These are phyloP conservation scores for Camellia sinensis DNA, from an alignment of 148 eudicot species.

Conservation along the genomic window DNA sequence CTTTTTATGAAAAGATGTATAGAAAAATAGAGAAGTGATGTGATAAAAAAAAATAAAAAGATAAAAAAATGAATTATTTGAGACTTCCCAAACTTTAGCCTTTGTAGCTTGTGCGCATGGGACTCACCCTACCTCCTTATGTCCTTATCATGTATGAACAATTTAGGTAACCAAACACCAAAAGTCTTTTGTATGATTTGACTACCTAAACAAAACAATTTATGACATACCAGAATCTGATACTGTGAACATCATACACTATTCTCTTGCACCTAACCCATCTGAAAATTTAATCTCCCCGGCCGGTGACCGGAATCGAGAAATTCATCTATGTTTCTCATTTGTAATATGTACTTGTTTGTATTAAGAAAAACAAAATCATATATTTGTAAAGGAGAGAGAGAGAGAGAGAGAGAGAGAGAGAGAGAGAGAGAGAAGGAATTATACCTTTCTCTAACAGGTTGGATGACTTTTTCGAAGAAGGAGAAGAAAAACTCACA, in stretches of 20 bases:
- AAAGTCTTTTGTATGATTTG: neutral
- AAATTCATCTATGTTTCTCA: neutral
- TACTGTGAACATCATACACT: too few relatives aligned
- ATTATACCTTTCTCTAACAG: too few relatives aligned
- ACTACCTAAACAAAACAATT: neutral
- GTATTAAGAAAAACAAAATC: neutral
- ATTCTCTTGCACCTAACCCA: neutral
- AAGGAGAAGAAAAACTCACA: too few relatives aligned
- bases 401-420: too few relatives aligned
- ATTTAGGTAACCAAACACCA: conserved; percentile 12
- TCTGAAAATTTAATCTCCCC: neutral
- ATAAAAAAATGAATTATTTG: too few relatives aligned
- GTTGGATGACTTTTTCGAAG: too few relatives aligned
- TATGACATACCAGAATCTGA: neutral
- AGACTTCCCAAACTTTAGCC: too few relatives aligned
- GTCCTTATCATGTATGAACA: neutral
- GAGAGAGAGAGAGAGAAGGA: neutral
- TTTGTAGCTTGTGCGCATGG: neutral
- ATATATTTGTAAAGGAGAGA: neutral
- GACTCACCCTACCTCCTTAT: neutral
- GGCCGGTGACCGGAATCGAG: neutral
- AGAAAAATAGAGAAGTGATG: too few relatives aligned
- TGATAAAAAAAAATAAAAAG: too few relatives aligned
- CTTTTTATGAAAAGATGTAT: too few relatives aligned
- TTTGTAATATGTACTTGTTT: neutral